Percentiles rank a stretch among this genome's conserved stretches.
Evolutionary conservation across 1,139 yeast species (phyloP).

Genomic region (Pichia sp.): DNA sequence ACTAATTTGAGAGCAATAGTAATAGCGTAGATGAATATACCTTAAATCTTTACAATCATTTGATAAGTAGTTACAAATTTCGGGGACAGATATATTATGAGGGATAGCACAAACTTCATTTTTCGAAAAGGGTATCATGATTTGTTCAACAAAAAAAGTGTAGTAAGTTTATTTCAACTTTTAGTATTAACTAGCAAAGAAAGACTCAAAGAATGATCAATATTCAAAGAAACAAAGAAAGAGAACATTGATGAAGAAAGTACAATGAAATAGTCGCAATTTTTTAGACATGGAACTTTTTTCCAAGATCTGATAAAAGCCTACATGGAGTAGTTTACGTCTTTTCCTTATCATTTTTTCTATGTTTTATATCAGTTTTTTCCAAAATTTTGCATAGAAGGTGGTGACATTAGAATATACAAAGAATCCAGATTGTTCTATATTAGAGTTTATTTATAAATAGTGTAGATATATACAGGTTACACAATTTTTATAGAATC

Average conservation of each 20-base stretch:
- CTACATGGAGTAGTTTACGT: no score
- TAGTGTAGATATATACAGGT: background rate
- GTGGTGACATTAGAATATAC: background rate
- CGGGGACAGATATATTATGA: conserved; percentile 5
- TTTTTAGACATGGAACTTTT: no score
- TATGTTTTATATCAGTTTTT: no score
- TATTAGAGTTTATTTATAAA: background rate
- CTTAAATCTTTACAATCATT: conserved; percentile 12
- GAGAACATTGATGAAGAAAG: no score
- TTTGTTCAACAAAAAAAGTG: background rate
- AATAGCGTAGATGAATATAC: conserved; percentile 16
- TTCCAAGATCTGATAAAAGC: background rate
- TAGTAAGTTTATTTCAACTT: background rate
- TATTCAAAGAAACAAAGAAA: no score
- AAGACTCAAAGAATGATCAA: background rate
- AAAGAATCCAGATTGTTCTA: background rate
- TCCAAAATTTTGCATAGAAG: background rate
- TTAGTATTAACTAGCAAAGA: background rate
- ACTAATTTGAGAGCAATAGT: conserved; percentile 16
- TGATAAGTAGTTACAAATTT: conserved; percentile 16
- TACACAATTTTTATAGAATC: background rate
- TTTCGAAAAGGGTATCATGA: background rate
- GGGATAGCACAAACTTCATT: conserved; percentile 10
- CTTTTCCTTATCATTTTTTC: no score
- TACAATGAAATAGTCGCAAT: no score